A percentile compares a stretch with the other conserved stretches of the same genome.
These are phyloP conservation scores for Pholiota conissans DNA, from an alignment of 768 basidiomycete species.

Conservation along the genomic window DNA sequence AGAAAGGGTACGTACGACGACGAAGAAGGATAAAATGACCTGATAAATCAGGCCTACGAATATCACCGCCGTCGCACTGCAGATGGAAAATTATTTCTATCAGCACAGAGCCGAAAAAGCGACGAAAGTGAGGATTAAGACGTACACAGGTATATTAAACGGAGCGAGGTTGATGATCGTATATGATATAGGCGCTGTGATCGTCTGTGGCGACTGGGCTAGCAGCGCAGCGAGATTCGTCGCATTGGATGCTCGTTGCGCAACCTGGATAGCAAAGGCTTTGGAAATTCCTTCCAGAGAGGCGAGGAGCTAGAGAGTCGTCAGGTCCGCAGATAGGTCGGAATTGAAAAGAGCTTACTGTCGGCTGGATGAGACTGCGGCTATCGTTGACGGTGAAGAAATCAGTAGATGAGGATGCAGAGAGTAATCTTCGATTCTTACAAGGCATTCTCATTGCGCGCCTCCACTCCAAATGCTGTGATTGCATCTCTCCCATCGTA, in stretches of 20 bases:
- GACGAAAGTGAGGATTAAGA: conserved; percentile 1
- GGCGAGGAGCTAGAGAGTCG: conserved; percentile 27
- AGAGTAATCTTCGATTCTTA: conserved; percentile 30
- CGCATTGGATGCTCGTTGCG: conserved; percentile 26
- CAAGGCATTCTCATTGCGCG: conserved; percentile 61
- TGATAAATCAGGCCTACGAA: conserved; percentile 58
- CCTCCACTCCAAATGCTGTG: conserved; percentile 46
- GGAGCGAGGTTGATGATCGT: conserved; percentile 50
- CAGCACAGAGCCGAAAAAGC: no score
- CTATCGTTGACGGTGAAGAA: conserved; percentile 14
- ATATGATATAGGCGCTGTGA: conserved; percentile 50
- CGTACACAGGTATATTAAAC: conserved; percentile 60
- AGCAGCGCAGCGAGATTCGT: conserved; percentile 36
- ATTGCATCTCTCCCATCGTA: conserved; percentile 52
- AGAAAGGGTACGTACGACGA: conserved; percentile 32
- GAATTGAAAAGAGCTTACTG: conserved; percentile 20
- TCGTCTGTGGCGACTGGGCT: conserved; percentile 45
- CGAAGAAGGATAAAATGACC: conserved; percentile 44
- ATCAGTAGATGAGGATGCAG: not conserved
- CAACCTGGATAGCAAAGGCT: conserved; percentile 31
- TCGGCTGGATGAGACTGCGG: conserved; percentile 32
- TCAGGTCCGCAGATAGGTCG: no score
- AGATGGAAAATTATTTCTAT: no score
- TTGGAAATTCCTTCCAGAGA: conserved; percentile 35
- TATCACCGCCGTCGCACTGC: conserved; percentile 51